Evolutionary conservation across 2,329 filamentous ascomycete genomes (phyloP).

Genomic region (Beauveria asiatica): DNA sequence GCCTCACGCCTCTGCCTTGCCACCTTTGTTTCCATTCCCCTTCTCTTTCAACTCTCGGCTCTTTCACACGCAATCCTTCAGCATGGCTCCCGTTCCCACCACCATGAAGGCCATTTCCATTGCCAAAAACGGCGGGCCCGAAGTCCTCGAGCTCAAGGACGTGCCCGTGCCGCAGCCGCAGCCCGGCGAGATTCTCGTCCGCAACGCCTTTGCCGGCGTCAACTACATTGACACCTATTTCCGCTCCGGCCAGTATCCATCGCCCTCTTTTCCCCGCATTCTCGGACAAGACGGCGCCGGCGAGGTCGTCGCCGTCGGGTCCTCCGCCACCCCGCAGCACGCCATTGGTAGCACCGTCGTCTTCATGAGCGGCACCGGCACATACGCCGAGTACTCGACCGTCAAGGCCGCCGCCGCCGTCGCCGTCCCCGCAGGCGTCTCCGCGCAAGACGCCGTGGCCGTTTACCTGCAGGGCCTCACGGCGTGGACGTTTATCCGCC

Average conservation of each 20-base stretch:
- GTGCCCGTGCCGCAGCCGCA: constrained; percentile 55
- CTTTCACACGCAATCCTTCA: background rate
- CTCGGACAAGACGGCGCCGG: constrained; percentile 76
- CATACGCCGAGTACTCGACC: constrained; percentile 50
- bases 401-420: constrained; percentile 46
- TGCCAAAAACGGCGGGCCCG: constrained; percentile 55
- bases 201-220: constrained; percentile 71
- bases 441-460: constrained; percentile 56
- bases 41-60: background rate
- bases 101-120: constrained; percentile 61
- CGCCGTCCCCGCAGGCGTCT: constrained; percentile 54
- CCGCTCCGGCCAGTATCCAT: constrained; percentile 71
- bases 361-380: constrained; percentile 44
- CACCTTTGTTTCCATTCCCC: background rate
- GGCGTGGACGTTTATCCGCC: constrained; percentile 68
- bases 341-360: constrained; percentile 62
- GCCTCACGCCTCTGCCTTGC: background rate
- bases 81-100: constrained; percentile 65
- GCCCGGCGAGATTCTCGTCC: constrained; percentile 66
- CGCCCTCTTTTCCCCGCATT: constrained; percentile 58
- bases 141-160: constrained; percentile 65
- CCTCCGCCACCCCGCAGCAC: constrained; percentile 42
- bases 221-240: constrained; percentile 94
- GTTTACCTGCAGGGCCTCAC: constrained; percentile 75
- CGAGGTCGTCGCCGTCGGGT: constrained; percentile 53